Percentiles rank a stretch among this genome's conserved stretches.
These are phyloP conservation scores for Cryptococcus sp. DNA, from an alignment of 1,284 basidiomycete genomes.

Conservation along the genomic window DNA sequence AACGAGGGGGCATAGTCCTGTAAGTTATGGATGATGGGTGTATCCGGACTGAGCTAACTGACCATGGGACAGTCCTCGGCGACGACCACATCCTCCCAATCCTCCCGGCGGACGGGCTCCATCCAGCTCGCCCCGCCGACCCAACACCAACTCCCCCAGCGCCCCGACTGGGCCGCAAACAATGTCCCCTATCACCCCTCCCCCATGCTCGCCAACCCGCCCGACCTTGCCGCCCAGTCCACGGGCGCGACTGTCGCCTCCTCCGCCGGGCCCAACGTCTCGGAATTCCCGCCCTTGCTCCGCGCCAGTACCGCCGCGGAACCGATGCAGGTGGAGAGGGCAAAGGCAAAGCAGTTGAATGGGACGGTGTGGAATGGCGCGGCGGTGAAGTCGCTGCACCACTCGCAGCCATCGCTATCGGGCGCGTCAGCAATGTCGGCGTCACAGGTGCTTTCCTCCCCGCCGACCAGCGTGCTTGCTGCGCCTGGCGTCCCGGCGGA, in stretches of 20 bases:
- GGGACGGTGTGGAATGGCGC: slow-evolving; percentile 36
- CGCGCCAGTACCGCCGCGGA: slow-evolving; percentile 33
- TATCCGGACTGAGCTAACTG: neutral
- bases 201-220: slow-evolving; percentile 8
- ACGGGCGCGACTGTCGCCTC: neutral
- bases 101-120: slow-evolving; percentile 34
- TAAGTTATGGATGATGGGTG: slow-evolving; percentile 16
- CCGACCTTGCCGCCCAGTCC: slow-evolving; percentile 11
- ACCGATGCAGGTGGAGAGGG: slow-evolving; percentile 46
- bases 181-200: slow-evolving; percentile 46
- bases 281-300: slow-evolving; percentile 41
- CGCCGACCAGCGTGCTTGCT: slow-evolving; percentile 1
- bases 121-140: slow-evolving; percentile 34
- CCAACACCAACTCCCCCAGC: slow-evolving; percentile 43
- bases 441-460: slow-evolving; percentile 1
- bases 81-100: slow-evolving; percentile 42
- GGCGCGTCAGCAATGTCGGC: neutral
- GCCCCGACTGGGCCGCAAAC: slow-evolving; percentile 47
- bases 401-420: no score
- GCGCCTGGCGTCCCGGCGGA: neutral
- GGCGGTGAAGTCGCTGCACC: slow-evolving; percentile 11
- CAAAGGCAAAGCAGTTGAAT: slow-evolving; percentile 22
- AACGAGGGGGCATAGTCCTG: slow-evolving; percentile 42
- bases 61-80: slow-evolving; percentile 15
- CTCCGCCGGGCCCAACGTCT: slow-evolving; percentile 15